These are phyloP conservation scores for Mucor irregularis DNA, from an alignment of 371 early-diverging fungal genomes.

Conservation along the genomic window DNA sequence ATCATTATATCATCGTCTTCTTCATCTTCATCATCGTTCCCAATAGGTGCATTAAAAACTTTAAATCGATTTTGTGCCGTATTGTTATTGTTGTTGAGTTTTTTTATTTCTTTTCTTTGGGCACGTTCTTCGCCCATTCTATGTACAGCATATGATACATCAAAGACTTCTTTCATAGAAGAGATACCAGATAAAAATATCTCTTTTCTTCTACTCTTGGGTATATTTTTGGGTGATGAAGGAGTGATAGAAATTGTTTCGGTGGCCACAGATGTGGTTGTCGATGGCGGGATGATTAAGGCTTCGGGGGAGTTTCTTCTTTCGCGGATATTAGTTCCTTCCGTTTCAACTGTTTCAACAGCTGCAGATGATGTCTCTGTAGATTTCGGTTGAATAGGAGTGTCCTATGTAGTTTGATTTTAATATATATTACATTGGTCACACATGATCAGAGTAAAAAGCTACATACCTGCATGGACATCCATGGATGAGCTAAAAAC, in stretches of 20 bases:
- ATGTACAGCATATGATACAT: constrained; percentile 62
- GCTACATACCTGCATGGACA: constrained; percentile 19
- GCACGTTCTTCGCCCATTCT: constrained; percentile 60
- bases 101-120: constrained; percentile 17
- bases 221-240: constrained; percentile 10
- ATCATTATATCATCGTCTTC: constrained; percentile 7
- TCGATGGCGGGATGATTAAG: constrained; percentile 19
- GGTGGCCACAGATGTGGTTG: constrained; percentile 27
- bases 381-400: background rate
- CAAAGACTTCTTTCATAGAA: constrained; percentile 59
- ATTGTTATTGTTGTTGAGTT: background rate
- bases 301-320: constrained; percentile 15
- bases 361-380: background rate
- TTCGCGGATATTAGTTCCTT: constrained; percentile 3
- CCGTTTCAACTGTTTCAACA: background rate
- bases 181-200: constrained; percentile 49
- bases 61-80: background rate
- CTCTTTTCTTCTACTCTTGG: constrained; percentile 21
- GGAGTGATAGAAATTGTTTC: constrained; percentile 22
- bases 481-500: constrained; percentile 50
- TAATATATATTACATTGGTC: background rate
- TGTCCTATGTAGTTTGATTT: background rate
- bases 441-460: too few relatives aligned
- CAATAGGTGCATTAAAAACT: constrained; percentile 4
- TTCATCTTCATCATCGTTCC: constrained; percentile 1